Percentiles rank a stretch among this genome's conserved stretches.
Conservation (phyloP, 73 alveolate species). For the Uronychia binucleata region DNA sequence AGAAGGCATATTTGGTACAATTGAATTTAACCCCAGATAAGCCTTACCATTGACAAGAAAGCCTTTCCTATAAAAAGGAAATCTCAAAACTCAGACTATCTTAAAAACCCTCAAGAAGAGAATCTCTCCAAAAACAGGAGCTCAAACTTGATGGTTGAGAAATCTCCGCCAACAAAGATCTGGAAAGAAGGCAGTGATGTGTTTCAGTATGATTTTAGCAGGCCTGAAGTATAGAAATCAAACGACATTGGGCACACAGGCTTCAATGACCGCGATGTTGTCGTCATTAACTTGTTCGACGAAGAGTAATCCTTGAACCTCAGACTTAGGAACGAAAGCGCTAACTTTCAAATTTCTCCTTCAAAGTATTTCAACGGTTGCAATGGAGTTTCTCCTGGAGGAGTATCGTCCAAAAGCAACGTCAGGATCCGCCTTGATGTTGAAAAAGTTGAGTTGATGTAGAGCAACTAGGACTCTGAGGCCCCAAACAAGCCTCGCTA, state of each 20-base stretch:
- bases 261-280: neutral
- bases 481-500: neutral
- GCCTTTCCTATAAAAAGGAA: neutral
- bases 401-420: neutral
- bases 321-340: neutral
- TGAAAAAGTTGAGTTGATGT: neutral
- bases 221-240: too few relatives aligned
- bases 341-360: too few relatives aligned
- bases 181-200: too few relatives aligned
- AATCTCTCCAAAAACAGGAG: too few relatives aligned
- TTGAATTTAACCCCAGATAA: neutral
- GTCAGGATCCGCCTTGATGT: neutral
- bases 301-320: neutral
- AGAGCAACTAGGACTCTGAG: neutral
- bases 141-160: too few relatives aligned
- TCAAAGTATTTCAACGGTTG: too few relatives aligned
- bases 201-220: too few relatives aligned
- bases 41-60: neutral
- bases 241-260: neutral
- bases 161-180: too few relatives aligned
- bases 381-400: too few relatives aligned
- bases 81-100: neutral
- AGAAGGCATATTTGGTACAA: neutral
- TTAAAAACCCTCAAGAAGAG: too few relatives aligned
- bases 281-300: neutral